Conservation (phyloP, 352 stramenopile species). For the Pythium rishiriense region DNA sequence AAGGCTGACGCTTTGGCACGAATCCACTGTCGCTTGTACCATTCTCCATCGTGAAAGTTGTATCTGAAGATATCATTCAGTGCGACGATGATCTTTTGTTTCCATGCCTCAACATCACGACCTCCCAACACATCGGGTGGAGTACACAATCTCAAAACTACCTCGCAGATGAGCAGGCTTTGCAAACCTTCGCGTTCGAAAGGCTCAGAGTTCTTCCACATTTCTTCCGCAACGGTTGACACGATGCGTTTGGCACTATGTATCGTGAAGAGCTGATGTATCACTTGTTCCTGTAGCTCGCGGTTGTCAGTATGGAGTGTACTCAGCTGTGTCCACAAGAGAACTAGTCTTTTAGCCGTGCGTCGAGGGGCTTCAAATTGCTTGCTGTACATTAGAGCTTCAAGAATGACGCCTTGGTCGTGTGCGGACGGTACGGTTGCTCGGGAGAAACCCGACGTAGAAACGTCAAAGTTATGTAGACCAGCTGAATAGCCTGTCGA, state of each 20-base stretch:
- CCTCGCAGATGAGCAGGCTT: constrained; percentile 25
- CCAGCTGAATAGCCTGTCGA: background rate
- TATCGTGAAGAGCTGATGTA: constrained; percentile 6
- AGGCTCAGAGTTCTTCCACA: constrained; percentile 19
- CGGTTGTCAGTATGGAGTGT: background rate
- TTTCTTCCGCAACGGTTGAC: background rate
- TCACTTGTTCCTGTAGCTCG: background rate
- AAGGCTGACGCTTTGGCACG: constrained; percentile 3
- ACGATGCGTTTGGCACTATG: constrained; percentile 20
- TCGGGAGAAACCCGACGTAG: constrained; percentile 7
- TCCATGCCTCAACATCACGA: background rate
- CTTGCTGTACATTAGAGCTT: constrained; percentile 22
- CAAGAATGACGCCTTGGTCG: constrained; percentile 8
- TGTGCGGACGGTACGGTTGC: constrained; percentile 3
- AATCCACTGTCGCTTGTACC: constrained; percentile 28
- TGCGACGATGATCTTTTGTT: background rate
- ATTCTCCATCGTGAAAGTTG: constrained; percentile 17
- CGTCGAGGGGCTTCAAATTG: constrained; percentile 16
- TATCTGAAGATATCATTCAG: constrained; percentile 24
- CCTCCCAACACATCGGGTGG: background rate
- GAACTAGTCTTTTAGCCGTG: constrained; percentile 12
- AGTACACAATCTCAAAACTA: constrained; percentile 13
- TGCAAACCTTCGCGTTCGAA: constrained; percentile 29
- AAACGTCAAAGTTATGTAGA: constrained; percentile 9
- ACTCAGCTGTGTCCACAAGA: constrained; percentile 18